Evolutionary conservation across 1,139 yeast genomes (phyloP), one percentile per base, ranked within the genome.

Genomic region (Magnusiomyces sp.): DNA sequence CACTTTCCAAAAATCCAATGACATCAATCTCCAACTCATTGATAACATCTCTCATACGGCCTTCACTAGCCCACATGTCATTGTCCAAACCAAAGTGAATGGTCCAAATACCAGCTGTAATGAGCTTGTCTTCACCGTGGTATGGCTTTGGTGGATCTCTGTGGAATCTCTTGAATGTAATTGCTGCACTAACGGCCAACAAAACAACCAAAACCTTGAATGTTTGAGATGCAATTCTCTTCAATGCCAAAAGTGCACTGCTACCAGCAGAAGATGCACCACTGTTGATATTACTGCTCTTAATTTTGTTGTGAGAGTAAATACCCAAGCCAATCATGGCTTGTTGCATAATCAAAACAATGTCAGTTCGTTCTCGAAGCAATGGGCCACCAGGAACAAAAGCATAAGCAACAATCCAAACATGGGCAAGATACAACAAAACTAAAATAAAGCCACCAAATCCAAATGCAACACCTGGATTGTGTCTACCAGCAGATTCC

Each of bases 71-170:
- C 98, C 98, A 92, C 95, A 92, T 85, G 65, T 90, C 96, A 65
- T 92, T 92, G 65, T 92, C 98, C 50, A 92, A 75, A 19, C 97
- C 98, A 63, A 92, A 92, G 69, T 92, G 98, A 56, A 92, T 83
- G 38, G 98, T 92, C 98, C 98, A 92, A 56, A 92, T 90, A 62
- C 97, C 98, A 0, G 97, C 90, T 2, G 95, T 89, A 62, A 92
- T 79, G 2, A 88, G 67, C 59, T 80, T 76, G 10, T 89, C 78
- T 11, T 82, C 82, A 23, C 84, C 81, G 62, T 90, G 92, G 62
- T 80, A 82, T 23, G 97, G 97, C 52, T 68, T 67, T 43, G 86
- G 86, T 14, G 75, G 74, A 10, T 66, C 67, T 10, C 73, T 68
- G 55, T 84, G 85, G 62, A 75, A 75, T 59, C 95, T 75, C 53